Evolutionary conservation across 257 asterid genomes (phyloP).

Genomic region (Solanum sejunctum): DNA sequence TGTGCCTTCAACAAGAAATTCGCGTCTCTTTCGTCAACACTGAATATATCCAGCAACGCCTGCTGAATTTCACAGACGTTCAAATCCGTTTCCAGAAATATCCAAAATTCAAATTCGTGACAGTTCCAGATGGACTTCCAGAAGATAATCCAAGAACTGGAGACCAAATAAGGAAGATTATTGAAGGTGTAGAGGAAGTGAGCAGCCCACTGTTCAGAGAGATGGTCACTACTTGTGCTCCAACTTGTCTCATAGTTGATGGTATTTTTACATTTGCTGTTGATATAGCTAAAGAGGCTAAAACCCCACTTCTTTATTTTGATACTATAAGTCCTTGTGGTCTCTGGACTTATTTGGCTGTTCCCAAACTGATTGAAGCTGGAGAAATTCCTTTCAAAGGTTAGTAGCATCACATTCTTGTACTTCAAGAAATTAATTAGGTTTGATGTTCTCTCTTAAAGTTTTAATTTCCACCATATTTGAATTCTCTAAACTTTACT

Average conservation of each 20-base stretch:
- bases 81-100: conserved; percentile 1
- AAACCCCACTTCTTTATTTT: conserved; percentile 7
- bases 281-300: conserved; percentile 1
- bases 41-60: conserved; percentile 1
- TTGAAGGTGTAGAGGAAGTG: background rate
- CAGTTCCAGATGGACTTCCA: conserved; percentile 9
- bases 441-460: background rate
- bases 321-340: conserved; percentile 10
- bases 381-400: conserved; percentile 22
- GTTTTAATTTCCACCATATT: background rate
- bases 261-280: background rate
- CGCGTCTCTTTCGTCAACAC: conserved; percentile 12
- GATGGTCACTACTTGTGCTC: background rate
- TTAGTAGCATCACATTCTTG: background rate
- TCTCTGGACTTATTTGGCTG: conserved; percentile 14
- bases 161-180: background rate
- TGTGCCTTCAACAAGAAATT: conserved; percentile 8
- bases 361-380: conserved; percentile 13
- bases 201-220: conserved; percentile 11
- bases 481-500: background rate
- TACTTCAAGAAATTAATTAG: background rate
- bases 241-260: conserved; percentile 11
- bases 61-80: conserved; percentile 5
- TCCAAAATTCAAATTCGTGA: background rate
- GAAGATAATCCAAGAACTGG: background rate